A percentile compares a stretch with the other conserved stretches of the same genome.
phyloP scores from a whole-genome alignment of 2,329 filamentous ascomycete species.

The Penicillium digitatum region DNA sequence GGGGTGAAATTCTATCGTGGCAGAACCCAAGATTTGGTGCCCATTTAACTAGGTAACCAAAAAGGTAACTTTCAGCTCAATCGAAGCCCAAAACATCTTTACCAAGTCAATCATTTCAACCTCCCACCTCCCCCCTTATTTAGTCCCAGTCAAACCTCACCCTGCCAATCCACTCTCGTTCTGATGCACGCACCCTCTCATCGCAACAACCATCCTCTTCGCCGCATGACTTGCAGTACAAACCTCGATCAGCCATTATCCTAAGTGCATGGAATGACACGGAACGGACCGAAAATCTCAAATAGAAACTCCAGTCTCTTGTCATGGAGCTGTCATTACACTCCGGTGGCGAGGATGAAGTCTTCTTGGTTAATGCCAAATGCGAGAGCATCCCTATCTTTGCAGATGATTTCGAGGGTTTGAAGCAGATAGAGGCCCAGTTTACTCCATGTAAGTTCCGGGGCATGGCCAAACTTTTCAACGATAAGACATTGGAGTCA shows the following conservation, averaged over 20 bases:
- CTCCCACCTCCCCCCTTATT: too few relatives aligned
- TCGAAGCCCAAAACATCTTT: neutral
- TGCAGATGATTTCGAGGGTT: neutral
- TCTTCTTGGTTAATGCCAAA: neutral
- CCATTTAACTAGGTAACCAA: conserved; percentile 51
- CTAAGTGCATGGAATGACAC: neutral
- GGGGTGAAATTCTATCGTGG: neutral
- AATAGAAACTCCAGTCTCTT: neutral
- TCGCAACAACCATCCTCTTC: neutral
- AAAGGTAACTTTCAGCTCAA: neutral
- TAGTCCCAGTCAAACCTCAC: neutral
- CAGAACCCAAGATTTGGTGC: conserved; percentile 54
- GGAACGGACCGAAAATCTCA: neutral
- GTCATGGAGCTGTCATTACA: conserved; percentile 1
- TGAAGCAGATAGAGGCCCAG: neutral
- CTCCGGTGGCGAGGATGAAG: neutral
- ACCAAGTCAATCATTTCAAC: conserved; percentile 43
- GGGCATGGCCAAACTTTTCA: conserved; percentile 5
- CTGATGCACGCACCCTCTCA: neutral
- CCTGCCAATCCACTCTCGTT: neutral
- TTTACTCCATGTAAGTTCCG: neutral
- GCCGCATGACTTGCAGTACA: conserved; percentile 25
- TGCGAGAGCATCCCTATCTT: neutral
- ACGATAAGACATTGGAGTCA: neutral
- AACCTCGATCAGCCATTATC: conserved; percentile 1